A percentile compares a stretch with the other conserved stretches of the same genome.
These are phyloP conservation scores for Andrographis paniculata DNA, from an alignment of 305 asterid species.

Conservation along the genomic window DNA sequence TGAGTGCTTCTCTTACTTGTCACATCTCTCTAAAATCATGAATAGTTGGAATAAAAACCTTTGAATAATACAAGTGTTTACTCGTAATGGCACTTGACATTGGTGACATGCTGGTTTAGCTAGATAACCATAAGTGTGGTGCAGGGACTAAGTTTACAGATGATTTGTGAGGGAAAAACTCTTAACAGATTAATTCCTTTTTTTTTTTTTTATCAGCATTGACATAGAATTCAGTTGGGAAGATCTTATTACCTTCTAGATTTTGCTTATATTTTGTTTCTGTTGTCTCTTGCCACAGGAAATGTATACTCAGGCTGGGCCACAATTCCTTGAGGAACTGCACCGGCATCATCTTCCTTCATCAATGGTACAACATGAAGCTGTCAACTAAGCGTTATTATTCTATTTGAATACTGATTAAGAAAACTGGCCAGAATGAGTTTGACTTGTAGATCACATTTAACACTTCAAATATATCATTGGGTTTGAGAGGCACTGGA, in stretches of 20 bases:
- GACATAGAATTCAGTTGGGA: too few species aligned
- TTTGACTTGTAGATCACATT: slow-evolving; percentile 10
- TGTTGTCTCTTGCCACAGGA: slow-evolving; percentile 37
- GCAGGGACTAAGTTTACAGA: too few species aligned
- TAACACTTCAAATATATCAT: slow-evolving; percentile 4
- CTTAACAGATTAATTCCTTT: too few species aligned
- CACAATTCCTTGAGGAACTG: slow-evolving; percentile 92
- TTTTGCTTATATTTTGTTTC: slow-evolving; percentile 9
- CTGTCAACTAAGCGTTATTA: slow-evolving; percentile 6
- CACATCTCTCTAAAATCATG: too few species aligned
- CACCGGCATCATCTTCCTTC: slow-evolving; percentile 73
- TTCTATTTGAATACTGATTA: slow-evolving; percentile 1
- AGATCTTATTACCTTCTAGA: not conserved
- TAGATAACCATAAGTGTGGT: too few species aligned
- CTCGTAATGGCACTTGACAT: too few species aligned
- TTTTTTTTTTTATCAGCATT: too few species aligned
- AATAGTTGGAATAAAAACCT: too few species aligned
- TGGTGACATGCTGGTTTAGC: too few species aligned
- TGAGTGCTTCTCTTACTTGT: too few species aligned
- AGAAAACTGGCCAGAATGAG: slow-evolving; percentile 9
- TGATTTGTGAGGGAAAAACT: too few species aligned
- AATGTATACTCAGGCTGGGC: slow-evolving; percentile 80
- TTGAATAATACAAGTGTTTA: too few species aligned
- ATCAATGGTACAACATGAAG: slow-evolving; percentile 45
- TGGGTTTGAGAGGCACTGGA: slow-evolving; percentile 2